A percentile compares a stretch with the other conserved stretches of the same genome.
Evolutionary conservation across 2,329 filamentous ascomycete species (phyloP).

Genomic region (Aspergillus clavatus): DNA sequence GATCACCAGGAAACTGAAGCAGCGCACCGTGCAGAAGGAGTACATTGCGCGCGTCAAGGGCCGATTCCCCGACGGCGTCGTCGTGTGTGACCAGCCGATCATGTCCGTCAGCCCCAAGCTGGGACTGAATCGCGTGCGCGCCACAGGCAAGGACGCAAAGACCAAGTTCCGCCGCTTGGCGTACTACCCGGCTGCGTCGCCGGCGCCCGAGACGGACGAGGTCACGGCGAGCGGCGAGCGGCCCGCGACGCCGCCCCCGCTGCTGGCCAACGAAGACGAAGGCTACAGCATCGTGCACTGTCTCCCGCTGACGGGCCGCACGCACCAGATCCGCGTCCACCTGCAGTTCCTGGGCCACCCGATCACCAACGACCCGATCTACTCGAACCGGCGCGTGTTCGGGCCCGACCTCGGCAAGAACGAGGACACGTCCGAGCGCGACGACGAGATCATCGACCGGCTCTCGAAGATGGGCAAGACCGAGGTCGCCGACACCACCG

Average conservation of each 20-base stretch:
- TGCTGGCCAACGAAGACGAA: conserved; percentile 45
- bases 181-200: conserved; percentile 67
- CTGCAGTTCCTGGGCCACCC: conserved; percentile 91
- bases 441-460: conserved; percentile 84
- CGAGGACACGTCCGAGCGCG: conserved; percentile 65
- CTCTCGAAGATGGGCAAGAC: conserved; percentile 90
- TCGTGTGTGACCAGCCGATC: conserved; percentile 90
- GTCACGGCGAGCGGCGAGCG: conserved; percentile 17
- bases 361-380: conserved; percentile 96
- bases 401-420: conserved; percentile 68
- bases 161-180: conserved; percentile 89
- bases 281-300: conserved; percentile 96
- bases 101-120: conserved; percentile 92
- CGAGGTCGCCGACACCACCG: conserved; percentile 65
- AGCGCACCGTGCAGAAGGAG: conserved; percentile 84
- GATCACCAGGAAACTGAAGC: conserved; percentile 70
- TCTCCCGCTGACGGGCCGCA: conserved; percentile 85
- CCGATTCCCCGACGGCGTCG: conserved; percentile 82
- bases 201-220: conserved; percentile 20
- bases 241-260: conserved; percentile 31
- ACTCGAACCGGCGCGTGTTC: conserved; percentile 90
- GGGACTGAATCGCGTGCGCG: conserved; percentile 87
- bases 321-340: conserved; percentile 92
- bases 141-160: conserved; percentile 81
- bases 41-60: conserved; percentile 90